These are phyloP conservation scores for Irpex rosettiformis DNA, from an alignment of 1,284 basidiomycete species.

Conservation along the genomic window DNA sequence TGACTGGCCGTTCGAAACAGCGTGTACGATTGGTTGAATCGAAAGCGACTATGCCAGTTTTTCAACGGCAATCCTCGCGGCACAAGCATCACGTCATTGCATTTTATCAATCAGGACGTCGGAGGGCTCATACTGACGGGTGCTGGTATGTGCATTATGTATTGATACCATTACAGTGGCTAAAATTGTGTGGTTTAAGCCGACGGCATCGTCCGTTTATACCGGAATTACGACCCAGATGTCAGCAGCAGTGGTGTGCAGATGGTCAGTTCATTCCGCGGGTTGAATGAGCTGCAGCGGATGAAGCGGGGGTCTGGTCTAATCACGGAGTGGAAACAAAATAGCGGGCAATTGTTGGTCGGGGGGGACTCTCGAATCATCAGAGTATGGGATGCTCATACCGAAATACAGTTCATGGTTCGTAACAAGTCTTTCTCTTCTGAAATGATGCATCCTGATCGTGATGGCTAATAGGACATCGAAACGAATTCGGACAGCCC, in stretches of 20 bases:
- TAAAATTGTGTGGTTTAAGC: constrained; percentile 41
- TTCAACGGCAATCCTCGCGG: constrained; percentile 85
- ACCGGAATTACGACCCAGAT: constrained; percentile 81
- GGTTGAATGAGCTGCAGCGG: constrained; percentile 76
- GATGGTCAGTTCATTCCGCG: constrained; percentile 93
- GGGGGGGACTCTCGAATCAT: constrained; percentile 91
- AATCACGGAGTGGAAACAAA: constrained; percentile 93
- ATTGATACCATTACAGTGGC: not conserved
- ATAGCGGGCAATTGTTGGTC: constrained; percentile 79
- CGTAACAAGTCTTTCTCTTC: constrained; percentile 24
- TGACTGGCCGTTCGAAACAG: constrained; percentile 34
- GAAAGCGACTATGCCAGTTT: constrained; percentile 78
- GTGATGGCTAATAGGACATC: constrained; percentile 57
- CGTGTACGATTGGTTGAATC: constrained; percentile 93
- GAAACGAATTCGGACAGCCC: constrained; percentile 90
- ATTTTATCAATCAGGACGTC: constrained; percentile 95
- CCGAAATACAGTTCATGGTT: constrained; percentile 82
- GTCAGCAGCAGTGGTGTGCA: constrained; percentile 66
- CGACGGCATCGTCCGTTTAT: constrained; percentile 90
- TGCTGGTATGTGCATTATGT: constrained; percentile 56
- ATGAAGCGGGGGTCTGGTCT: constrained; percentile 78
- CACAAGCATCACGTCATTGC: constrained; percentile 85
- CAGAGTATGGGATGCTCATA: constrained; percentile 93
- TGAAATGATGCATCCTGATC: constrained; percentile 13
- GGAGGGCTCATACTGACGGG: constrained; percentile 89